Base-by-base conservation (phyloP, 2,329 filamentous ascomycete genomes). In the Tolypocladium tundrense region DNA sequence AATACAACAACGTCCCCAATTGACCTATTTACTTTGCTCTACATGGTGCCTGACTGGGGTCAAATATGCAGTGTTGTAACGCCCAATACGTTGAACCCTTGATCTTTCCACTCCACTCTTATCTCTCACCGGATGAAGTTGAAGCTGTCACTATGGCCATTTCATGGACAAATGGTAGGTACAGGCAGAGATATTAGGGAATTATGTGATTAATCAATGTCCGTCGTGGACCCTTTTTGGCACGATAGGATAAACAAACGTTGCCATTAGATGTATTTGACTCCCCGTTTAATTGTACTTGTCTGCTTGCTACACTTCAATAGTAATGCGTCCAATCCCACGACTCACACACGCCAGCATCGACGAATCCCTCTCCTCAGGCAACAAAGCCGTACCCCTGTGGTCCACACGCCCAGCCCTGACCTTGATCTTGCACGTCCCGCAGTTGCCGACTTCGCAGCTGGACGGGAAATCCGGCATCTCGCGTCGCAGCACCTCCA, bases 391-490 rank as follows among this genome's bases (percentile, higher is more conserved):
- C 6, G 75, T 76, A 6, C 80, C 80, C 54, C 78, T 68, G 63
- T 82, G 79, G 24, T 80, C 73, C 2, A 81, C 75, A 39, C 65
- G 63, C 0, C 79, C 80, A 3, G 65, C 63, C 62, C 65, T 73
- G 40, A 82, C 60, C 2, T 56, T 62, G 21, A 82, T 67, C 63
- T 72, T 77, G 65, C 79, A 83, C 3, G 79, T 82, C 0, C 77
- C 79, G 56, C 79, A 82, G 59, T 81, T 82, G 0, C 80, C 79
- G 1, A 80, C 79, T 62, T 80, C 76, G 61, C 80, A 83, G 60
- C 77, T 79, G 19, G 75, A 79, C 1, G 75, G 68, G 2, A 80
- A 66, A 6, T 74, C 73, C 0, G 70, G 69, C 56, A 79, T 76
- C 53, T 75, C 67, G 37, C 68, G 68, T 60, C 73, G 71, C 42